Percentiles rank a stretch among this genome's conserved stretches.
These are phyloP conservation scores for Jatropha curcas DNA, from an alignment of 345 rosid species.

Conservation along the genomic window DNA sequence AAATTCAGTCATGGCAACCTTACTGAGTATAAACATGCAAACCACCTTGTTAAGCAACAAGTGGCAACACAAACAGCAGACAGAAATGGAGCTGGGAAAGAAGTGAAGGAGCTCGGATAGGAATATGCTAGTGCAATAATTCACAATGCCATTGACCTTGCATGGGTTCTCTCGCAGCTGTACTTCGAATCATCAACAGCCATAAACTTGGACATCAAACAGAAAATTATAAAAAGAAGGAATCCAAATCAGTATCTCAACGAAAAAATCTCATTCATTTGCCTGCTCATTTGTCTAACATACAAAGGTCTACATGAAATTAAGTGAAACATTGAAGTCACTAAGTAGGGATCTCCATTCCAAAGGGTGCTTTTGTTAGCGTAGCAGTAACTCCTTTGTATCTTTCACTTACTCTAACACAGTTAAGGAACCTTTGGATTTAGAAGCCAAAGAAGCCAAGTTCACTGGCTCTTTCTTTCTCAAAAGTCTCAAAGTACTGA, in stretches of 20 bases:
- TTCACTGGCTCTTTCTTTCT: slow-evolving; percentile 85
- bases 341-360: neutral
- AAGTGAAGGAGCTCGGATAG: no score
- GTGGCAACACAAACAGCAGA: no score
- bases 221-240: no score
- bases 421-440: slow-evolving; percentile 4
- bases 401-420: neutral
- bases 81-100: no score
- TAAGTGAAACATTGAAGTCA: neutral
- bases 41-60: no score
- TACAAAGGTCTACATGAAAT: neutral
- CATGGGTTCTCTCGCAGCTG: neutral
- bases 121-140: no score
- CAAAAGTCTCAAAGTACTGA: slow-evolving; percentile 89
- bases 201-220: neutral
- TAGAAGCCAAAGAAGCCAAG: slow-evolving; percentile 88
- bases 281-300: neutral
- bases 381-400: neutral
- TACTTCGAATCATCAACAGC: neutral
- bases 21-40: no score
- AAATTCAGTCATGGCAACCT: no score
- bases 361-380: neutral
- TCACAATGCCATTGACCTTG: no score
- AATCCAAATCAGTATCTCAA: neutral
- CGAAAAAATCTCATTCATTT: neutral